Evolutionary conservation across 164 flowering plant genomes (phyloP), one percentile per base, ranked within the genome.

Genomic region (Dillenia turbinata): DNA sequence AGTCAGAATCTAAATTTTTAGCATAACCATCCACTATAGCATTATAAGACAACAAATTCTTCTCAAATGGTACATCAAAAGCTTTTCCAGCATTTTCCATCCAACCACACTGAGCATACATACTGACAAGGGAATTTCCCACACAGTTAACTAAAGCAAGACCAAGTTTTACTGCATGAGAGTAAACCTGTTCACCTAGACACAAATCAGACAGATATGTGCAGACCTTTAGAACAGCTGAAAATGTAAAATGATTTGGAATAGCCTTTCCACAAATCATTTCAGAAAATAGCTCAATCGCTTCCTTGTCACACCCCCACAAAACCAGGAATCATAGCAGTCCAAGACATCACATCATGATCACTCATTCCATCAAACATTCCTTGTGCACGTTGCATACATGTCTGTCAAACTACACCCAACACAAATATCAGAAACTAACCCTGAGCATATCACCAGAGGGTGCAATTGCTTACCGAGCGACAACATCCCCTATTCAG

Each of bases 331-430:
- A 92, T 88, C 9, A 92, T 73, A 1, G 96, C 83, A 49, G 96
- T 92, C 98, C 96, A 92, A 45, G 96, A 86, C 95, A 89, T 85
- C 26, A 92, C 92, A 74, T 83, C 85, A 59, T 81, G 94, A 44
- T 64, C 73, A 9, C 70, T 68, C 86, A 92, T 82, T 59, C 68
- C 64, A 61, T 89, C 86, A 71, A 92, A 92, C 40, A 83, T 85
- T 57, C 66, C 85, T 77, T 0, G 67, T 59, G 67, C 88, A 87
- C 62, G 87, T 89, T 3, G 84, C 87, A 65, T 92, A 89, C 90
- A 92, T 84, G 68, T 89, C 89, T 22, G 89, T 83, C 65, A 92
- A 65, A 73, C 90, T 74, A 72, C 94, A 84, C 2, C 88, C 90
- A 61, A 85, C 81, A 66, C 89, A 85, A 61, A 80, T 83, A 83